phyloP scores from a whole-genome alignment of 2,329 filamentous ascomycete genomes.

The Hymenoscyphus linearis region DNA sequence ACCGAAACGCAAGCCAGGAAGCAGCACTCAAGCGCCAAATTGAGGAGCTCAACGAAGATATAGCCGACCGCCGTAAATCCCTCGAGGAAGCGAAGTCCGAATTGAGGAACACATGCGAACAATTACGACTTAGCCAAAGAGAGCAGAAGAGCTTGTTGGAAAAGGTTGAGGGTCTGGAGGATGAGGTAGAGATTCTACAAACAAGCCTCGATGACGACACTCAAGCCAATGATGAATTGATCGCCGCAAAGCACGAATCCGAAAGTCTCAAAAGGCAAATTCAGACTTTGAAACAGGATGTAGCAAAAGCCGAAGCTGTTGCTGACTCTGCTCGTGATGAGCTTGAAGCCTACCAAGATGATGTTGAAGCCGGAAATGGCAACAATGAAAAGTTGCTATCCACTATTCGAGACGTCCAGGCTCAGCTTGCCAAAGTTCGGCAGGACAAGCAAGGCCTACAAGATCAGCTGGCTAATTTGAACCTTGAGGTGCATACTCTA shows the following conservation, averaged over 20 bases:
- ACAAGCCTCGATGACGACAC: slow-evolving; percentile 50
- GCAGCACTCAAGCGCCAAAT: slow-evolving; percentile 67
- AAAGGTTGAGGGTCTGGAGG: slow-evolving; percentile 63
- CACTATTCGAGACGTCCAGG: slow-evolving; percentile 53
- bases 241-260: slow-evolving; percentile 38
- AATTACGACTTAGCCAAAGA: slow-evolving; percentile 62
- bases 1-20: slow-evolving; percentile 69
- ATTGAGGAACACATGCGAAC: slow-evolving; percentile 59
- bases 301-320: slow-evolving; percentile 28
- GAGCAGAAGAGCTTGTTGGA: slow-evolving; percentile 58
- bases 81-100: slow-evolving; percentile 63
- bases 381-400: slow-evolving; percentile 49
- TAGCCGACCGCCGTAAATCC: slow-evolving; percentile 60
- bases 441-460: slow-evolving; percentile 60
- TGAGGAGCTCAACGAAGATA: slow-evolving; percentile 65
- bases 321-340: slow-evolving; percentile 27
- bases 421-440: slow-evolving; percentile 49
- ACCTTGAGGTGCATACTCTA: slow-evolving; percentile 55
- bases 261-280: slow-evolving; percentile 42
- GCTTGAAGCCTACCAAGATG: slow-evolving; percentile 29
- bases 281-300: slow-evolving; percentile 30
- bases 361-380: slow-evolving; percentile 30
- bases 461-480: slow-evolving; percentile 54
- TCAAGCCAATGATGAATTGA: slow-evolving; percentile 45
- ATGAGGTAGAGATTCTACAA: slow-evolving; percentile 72